A percentile compares a stretch with the other conserved stretches of the same genome.
phyloP scores from a whole-genome alignment of 352 stramenopile genomes.

The Globisporangium paddicum region DNA sequence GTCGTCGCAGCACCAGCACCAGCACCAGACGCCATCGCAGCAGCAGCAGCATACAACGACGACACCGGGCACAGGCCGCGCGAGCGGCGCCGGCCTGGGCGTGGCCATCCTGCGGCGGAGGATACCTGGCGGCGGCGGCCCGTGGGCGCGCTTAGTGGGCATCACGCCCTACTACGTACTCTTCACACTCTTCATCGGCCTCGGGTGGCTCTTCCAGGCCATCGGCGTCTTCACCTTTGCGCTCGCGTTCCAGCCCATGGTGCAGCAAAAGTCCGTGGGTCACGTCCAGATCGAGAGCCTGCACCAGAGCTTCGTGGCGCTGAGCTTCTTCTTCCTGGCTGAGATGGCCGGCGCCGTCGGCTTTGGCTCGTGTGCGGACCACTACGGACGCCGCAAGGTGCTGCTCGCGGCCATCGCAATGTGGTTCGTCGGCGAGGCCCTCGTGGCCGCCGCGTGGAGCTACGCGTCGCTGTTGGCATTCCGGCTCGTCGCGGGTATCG shows the following conservation, averaged over 20 bases:
- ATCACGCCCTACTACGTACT: conserved; percentile 44
- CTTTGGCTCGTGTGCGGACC: conserved; percentile 52
- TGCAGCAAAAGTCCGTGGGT: not conserved
- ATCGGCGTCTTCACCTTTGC: conserved; percentile 26
- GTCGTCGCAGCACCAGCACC: not conserved
- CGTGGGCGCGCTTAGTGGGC: conserved; percentile 24
- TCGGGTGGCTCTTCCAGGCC: conserved; percentile 42
- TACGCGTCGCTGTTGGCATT: conserved; percentile 38
- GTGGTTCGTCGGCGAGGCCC: conserved; percentile 33
- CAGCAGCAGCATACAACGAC: not conserved
- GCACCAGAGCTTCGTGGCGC: conserved; percentile 18
- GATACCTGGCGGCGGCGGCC: conserved; percentile 4
- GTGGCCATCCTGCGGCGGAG: conserved; percentile 19
- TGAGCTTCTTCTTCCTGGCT: conserved; percentile 39
- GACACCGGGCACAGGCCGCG: not conserved
- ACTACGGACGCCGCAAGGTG: conserved; percentile 44
- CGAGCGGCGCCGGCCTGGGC: conserved; percentile 8
- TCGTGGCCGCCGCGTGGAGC: conserved; percentile 32
- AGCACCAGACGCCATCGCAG: not conserved
- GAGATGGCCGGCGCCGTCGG: conserved; percentile 38
- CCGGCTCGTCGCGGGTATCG: conserved; percentile 35
- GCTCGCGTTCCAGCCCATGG: conserved; percentile 10
- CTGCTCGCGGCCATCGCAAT: conserved; percentile 32
- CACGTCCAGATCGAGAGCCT: not conserved
- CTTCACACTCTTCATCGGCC: conserved; percentile 38